These are phyloP conservation scores for Xylaria hypoxylon DNA, from an alignment of 2,329 filamentous ascomycete species.

Conservation along the genomic window DNA sequence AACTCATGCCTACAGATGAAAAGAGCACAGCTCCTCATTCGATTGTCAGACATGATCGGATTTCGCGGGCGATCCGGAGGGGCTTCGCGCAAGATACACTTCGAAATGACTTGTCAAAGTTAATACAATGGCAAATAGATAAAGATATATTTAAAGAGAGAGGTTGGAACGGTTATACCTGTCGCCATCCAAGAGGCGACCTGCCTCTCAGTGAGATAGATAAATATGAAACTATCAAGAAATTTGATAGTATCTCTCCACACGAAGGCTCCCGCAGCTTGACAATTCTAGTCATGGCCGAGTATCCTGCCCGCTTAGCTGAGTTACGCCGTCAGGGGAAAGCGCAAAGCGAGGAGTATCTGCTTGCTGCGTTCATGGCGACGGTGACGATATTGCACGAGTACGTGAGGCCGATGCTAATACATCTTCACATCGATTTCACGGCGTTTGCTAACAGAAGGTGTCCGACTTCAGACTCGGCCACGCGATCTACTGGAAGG, in stretches of 20 bases:
- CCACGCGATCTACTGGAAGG: constrained; percentile 52
- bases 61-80: constrained; percentile 44
- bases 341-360: constrained; percentile 49
- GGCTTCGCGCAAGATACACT: constrained; percentile 38
- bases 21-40: constrained; percentile 35
- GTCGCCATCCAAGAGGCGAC: constrained; percentile 47
- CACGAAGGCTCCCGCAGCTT: constrained; percentile 39
- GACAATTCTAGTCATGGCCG: constrained; percentile 48
- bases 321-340: constrained; percentile 44
- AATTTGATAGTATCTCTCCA: constrained; percentile 42
- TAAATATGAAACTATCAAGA: constrained; percentile 43
- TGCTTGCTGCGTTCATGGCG: constrained; percentile 52
- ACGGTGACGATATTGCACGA: constrained; percentile 52
- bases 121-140: constrained; percentile 51
- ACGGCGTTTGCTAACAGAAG: constrained; percentile 7
- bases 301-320: constrained; percentile 48
- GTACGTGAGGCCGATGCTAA: constrained; percentile 40
- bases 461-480: constrained; percentile 44
- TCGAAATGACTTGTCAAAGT: constrained; percentile 36
- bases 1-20: neutral
- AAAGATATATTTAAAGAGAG: constrained; percentile 46
- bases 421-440: neutral
- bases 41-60: constrained; percentile 47
- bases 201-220: constrained; percentile 44
- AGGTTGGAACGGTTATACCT: constrained; percentile 53